These are phyloP conservation scores for Echeveria elegans DNA, from an alignment of 164 flowering plant genomes.

Conservation along the genomic window DNA sequence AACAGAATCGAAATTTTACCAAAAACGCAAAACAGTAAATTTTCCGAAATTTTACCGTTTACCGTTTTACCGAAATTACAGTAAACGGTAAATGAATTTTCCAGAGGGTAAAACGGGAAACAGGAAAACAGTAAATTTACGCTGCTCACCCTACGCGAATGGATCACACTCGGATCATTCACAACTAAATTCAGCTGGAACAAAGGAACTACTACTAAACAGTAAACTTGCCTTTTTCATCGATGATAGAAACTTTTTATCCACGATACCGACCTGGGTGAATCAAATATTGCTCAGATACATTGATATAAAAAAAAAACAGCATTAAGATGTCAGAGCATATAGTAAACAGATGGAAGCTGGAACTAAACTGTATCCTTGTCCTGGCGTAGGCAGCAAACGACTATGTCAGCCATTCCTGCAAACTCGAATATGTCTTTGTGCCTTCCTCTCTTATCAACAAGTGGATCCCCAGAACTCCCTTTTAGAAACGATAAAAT, in stretches of 20 bases:
- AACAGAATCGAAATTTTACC: too few species aligned
- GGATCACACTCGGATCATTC: too few species aligned
- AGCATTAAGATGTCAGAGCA: not conserved
- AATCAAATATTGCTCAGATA: not conserved
- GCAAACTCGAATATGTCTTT: slow-evolving; percentile 61
- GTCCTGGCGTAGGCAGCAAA: slow-evolving; percentile 61
- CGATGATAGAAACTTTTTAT: slow-evolving; percentile 61
- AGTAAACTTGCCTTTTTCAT: slow-evolving; percentile 68
- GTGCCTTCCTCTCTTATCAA: slow-evolving; percentile 73
- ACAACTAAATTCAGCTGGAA: not conserved
- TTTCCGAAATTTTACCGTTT: too few species aligned
- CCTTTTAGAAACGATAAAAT: slow-evolving; percentile 4
- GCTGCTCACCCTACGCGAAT: too few species aligned
- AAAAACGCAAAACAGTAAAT: too few species aligned
- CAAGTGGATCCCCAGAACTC: slow-evolving; percentile 29
- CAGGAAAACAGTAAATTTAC: too few species aligned
- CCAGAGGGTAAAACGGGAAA: too few species aligned
- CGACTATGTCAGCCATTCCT: slow-evolving; percentile 66
- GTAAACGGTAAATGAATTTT: too few species aligned
- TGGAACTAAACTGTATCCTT: slow-evolving; percentile 50
- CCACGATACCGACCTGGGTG: slow-evolving; percentile 66
- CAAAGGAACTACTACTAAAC: not conserved
- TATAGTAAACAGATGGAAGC: not conserved
- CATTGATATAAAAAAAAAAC: not conserved
- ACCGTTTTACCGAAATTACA: too few species aligned